Conservation (phyloP, 805 yeast species). For the Candida vartiovaarae region DNA sequence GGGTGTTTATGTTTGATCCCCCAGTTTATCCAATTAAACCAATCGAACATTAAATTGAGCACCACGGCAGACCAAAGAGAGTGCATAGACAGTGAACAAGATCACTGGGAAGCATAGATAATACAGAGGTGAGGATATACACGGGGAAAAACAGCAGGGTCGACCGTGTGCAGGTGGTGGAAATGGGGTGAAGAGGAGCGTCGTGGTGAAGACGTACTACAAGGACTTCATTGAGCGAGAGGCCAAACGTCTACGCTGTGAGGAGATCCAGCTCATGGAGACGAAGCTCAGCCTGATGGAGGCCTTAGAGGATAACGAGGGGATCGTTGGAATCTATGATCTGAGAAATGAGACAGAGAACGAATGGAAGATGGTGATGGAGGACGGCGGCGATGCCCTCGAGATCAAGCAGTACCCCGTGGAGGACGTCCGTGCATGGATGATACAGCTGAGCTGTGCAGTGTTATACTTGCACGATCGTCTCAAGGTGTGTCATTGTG, state of each 20-base stretch:
- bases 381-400: slow-evolving; percentile 5
- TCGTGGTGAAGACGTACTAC: neutral
- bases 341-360: neutral
- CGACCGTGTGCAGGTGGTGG: no score
- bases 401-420: slow-evolving; percentile 2
- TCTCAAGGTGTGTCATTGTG: slow-evolving; percentile 4
- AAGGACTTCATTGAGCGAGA: neutral
- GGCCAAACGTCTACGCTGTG: neutral
- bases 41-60: no score
- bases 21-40: no score
- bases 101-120: no score
- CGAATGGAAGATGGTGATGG: slow-evolving; percentile 4
- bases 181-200: neutral
- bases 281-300: neutral
- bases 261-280: neutral
- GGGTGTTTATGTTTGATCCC: neutral
- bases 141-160: no score
- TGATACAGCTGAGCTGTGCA: neutral
- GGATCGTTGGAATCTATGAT: neutral
- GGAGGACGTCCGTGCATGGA: slow-evolving; percentile 2
- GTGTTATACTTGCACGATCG: neutral
- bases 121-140: no score
- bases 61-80: no score
- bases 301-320: neutral
- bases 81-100: no score